A percentile compares a stretch with the other conserved stretches of the same genome.
These are phyloP conservation scores for Mortierella sp. DNA, from an alignment of 371 early-diverging fungal species.

Conservation along the genomic window DNA sequence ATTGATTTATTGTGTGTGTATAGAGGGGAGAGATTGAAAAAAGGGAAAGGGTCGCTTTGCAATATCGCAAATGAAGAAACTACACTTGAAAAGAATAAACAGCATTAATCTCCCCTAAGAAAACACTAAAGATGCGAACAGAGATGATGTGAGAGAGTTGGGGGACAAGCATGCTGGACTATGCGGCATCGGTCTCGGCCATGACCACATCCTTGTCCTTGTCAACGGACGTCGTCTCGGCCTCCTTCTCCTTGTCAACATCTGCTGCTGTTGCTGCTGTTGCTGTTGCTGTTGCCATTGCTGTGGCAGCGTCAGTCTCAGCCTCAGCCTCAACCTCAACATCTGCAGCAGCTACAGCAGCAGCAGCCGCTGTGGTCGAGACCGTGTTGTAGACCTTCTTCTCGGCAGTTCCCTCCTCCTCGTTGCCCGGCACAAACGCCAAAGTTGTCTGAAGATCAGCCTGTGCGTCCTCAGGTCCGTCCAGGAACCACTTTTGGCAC, in stretches of 20 bases:
- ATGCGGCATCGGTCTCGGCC: slow-evolving; percentile 34
- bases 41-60: too few species aligned
- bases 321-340: too few species aligned
- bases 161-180: not conserved
- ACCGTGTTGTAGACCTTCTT: slow-evolving; percentile 37
- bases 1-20: too few species aligned
- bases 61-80: too few species aligned
- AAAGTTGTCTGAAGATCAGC: slow-evolving; percentile 23
- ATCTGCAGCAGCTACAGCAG: not conserved
- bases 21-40: too few species aligned
- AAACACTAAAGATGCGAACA: not conserved
- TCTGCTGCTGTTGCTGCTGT: slow-evolving; percentile 5
- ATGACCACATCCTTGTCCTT: slow-evolving; percentile 48
- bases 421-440: slow-evolving; percentile 21
- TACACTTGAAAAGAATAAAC: too few species aligned
- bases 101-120: not conserved
- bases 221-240: not conserved
- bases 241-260: not conserved
- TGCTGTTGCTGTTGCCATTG: not conserved
- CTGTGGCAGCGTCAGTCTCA: not conserved
- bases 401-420: slow-evolving; percentile 22
- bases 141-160: not conserved
- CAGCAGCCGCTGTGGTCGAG: not conserved
- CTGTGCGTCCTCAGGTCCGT: slow-evolving; percentile 47
- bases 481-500: slow-evolving; percentile 50